phyloP scores from a whole-genome alignment of 768 basidiomycete species.

The Mycena rosella region DNA sequence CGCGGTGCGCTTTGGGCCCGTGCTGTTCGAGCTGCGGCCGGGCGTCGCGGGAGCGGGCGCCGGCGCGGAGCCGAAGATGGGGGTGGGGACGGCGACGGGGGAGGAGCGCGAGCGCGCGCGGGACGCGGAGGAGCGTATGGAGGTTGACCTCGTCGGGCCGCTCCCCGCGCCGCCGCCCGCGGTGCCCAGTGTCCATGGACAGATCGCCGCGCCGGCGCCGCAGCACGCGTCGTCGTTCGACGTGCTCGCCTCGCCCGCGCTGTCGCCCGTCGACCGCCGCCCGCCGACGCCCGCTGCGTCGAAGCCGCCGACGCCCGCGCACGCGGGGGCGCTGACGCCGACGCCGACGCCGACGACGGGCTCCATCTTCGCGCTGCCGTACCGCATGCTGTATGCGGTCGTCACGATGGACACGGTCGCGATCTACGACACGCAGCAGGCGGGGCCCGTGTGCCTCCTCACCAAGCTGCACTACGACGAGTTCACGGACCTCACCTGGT shows the following conservation, averaged over 20 bases:
- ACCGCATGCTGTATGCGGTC: constrained; percentile 95
- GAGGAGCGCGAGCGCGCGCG: constrained; percentile 70
- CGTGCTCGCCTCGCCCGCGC: constrained; percentile 63
- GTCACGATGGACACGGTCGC: constrained; percentile 96
- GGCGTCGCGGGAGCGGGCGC: constrained; percentile 59
- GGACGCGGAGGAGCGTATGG: constrained; percentile 65
- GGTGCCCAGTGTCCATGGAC: constrained; percentile 39
- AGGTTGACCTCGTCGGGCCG: constrained; percentile 71
- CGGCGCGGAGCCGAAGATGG: constrained; percentile 35
- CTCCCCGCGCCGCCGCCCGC: constrained; percentile 40
- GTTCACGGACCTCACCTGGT: constrained; percentile 98
- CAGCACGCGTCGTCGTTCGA: constrained; percentile 48
- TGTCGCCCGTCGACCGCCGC: constrained; percentile 68
- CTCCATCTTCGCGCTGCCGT: constrained; percentile 90
- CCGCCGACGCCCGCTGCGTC: constrained; percentile 74
- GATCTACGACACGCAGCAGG: constrained; percentile 97
- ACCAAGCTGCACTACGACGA: constrained; percentile 97
- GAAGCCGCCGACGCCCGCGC: constrained; percentile 63
- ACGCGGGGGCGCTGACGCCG: constrained; percentile 26
- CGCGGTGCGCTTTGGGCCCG: constrained; percentile 93
- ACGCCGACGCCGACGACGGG: constrained; percentile 51
- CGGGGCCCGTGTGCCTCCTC: constrained; percentile 90
- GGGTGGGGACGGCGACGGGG: constrained; percentile 58
- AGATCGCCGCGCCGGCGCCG: constrained; percentile 66
- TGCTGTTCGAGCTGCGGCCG: constrained; percentile 90